These are phyloP conservation scores for Ophiostoma sp. DNA, from an alignment of 2,329 filamentous ascomycete genomes.

Conservation along the genomic window DNA sequence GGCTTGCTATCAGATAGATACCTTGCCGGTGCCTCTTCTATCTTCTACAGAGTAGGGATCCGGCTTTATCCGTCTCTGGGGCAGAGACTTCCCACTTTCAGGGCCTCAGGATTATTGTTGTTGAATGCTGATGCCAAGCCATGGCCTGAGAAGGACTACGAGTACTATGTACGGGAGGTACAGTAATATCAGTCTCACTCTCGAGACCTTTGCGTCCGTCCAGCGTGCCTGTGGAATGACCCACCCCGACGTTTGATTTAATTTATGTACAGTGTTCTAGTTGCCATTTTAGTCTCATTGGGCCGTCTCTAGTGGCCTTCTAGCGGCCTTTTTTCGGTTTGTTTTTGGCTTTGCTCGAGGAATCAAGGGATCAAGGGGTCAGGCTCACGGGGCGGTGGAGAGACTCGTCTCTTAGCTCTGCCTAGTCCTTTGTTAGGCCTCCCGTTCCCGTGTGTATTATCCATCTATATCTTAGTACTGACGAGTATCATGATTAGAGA, in stretches of 20 bases:
- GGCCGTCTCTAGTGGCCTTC: not conserved
- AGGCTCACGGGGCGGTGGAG: not conserved
- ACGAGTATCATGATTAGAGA: not conserved
- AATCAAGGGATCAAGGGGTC: not conserved
- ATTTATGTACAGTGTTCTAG: not conserved
- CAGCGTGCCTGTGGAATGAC: not conserved
- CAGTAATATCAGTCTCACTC: not conserved
- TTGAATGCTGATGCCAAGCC: not conserved
- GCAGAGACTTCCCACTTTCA: not conserved
- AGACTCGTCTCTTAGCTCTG: not conserved
- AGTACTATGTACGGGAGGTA: not conserved
- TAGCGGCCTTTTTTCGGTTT: not conserved
- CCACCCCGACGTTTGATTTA: not conserved
- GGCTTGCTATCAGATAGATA: constrained; percentile 3
- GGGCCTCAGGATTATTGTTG: not conserved
- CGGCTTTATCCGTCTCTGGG: not conserved
- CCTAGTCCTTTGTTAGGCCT: constrained; percentile 1
- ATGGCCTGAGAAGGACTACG: not conserved
- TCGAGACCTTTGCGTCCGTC: not conserved
- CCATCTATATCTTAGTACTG: not conserved
- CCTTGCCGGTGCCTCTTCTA: not conserved
- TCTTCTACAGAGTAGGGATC: not conserved
- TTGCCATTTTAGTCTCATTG: not conserved
- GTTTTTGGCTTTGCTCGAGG: not conserved
- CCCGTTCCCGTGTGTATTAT: constrained; percentile 13